A percentile compares a stretch with the other conserved stretches of the same genome.
phyloP scores from a whole-genome alignment of 2,329 filamentous ascomycete genomes.

The Hymenoscyphus fructigenus region DNA sequence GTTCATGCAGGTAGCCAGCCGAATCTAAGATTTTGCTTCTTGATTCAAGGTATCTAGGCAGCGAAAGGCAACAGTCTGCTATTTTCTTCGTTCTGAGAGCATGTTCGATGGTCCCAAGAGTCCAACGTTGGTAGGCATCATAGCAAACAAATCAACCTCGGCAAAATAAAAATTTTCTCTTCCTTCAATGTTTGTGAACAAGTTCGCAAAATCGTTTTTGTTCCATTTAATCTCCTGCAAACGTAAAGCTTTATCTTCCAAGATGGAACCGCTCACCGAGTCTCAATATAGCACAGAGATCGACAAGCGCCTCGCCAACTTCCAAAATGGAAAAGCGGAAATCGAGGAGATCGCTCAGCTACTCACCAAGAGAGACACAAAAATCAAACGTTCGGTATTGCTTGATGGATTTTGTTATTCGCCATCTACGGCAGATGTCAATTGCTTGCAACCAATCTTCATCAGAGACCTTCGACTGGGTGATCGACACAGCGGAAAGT shows the following conservation, averaged over 20 bases:
- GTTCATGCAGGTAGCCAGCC: neutral
- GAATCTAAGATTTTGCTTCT: neutral
- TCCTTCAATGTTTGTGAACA: neutral
- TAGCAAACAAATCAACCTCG: neutral
- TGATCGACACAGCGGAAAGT: constrained; percentile 43
- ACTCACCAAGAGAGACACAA: neutral
- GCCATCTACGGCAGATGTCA: neutral
- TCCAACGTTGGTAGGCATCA: neutral
- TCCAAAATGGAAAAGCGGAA: neutral
- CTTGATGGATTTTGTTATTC: neutral
- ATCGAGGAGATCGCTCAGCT: neutral
- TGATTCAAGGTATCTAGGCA: neutral
- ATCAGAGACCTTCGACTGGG: constrained; percentile 39
- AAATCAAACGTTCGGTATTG: neutral
- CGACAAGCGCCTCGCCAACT: neutral
- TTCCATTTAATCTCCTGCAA: neutral
- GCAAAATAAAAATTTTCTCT: neutral
- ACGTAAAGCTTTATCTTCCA: neutral
- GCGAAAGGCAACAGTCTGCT: neutral
- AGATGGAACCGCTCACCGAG: neutral
- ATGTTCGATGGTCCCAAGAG: neutral
- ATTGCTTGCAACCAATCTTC: constrained; percentile 21
- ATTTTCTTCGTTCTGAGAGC: neutral
- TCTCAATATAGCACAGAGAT: neutral
- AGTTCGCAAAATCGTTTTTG: neutral